Base-by-base conservation (phyloP, 108 stramenopile species). In the Schizochytrium sp. region DNA sequence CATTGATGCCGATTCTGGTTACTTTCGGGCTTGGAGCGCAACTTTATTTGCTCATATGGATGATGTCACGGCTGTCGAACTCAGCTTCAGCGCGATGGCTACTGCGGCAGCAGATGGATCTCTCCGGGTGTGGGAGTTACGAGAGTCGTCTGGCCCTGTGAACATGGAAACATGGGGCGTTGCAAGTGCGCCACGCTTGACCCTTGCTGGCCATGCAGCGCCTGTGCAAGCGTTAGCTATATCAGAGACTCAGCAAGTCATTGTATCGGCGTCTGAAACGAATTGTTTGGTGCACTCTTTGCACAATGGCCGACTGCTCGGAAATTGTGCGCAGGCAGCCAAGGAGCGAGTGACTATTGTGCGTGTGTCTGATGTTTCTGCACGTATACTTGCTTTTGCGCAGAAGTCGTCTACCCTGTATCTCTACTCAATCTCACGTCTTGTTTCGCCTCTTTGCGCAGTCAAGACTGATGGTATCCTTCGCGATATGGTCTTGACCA, bases 21-120 rank as follows among this genome's bases (percentile, higher is more conserved):
- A 83, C 76, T 55, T 83, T 55, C 76, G 76, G 13, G 53, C 76
- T 5, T 83, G 76, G 76, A 83, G 76, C 76, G 76, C 50, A 38
- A 83, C 76, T 7, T 40, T 83, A 0, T 55, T 49, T 55, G 76
- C 76, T 10, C 76, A 83, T 40, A 55, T 17, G 50, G 76, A 49
- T 40, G 76, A 83, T 83, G 76, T 83, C n/a, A 55, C 76, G 17
- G 76, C 76, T 10, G 50, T 83, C 15, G 76, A 47, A 50, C 13
- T 83, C 7, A 10, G 47, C 53, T 10, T 38, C 38, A 0, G 50
- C 10, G 49, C 76, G 50, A 47, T 83, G 2, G 76, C 28, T n/a
- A 55, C 28, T 42, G 76, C 17, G 8, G 47, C 17, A 5, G 76
- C 47, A 53, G 76, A 83, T 53, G 76, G 76, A 10, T 83, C 76